Base-by-base conservation (phyloP, 345 rosid species). In the Adansonia digitata region DNA sequence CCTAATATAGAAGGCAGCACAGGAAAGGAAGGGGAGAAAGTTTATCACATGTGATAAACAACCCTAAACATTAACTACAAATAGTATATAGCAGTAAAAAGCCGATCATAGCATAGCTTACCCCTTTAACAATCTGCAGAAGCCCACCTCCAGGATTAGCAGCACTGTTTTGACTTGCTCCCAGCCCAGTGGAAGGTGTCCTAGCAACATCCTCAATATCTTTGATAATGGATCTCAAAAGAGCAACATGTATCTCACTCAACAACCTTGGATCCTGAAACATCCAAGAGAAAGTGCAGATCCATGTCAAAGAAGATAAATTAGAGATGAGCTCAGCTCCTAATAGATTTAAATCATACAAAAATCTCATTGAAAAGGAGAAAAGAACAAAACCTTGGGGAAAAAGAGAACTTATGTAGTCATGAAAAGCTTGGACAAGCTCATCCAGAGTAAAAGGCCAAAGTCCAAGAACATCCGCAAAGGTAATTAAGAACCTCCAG, bases 381-480 rank as follows among this genome's bases (percentile, higher is more conserved):
- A 39, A 40, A 65, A 20, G 27, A 35, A 48, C 12, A 29, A 5
- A 27, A 26, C 3, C 1, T 9, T 34, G 62, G 59, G 34, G 13
- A 70, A 61, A 77, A 61, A 52, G 42, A 64, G 60, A 72, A 80
- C 91, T 81, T 86, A 91, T 97, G 77, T 86, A 84, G 78, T 94
- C 98, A 87, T 94, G 97, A 71, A 91, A 85, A 71, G 98, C 91
- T 78, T 94, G 98, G 73, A 88, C 82, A 83, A 91, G 89, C 88
- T 94, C 97, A 82, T 94, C 97, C 51, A 94, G 74, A 26, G 96
- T 94, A 82, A 94, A 94, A 64, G 98, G 95, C 98, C 98, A 94
- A 73, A 94, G 82, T 74, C 89, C 93, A 77, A 94, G 91, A 80
- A 92, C 81, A 40, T 94, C 98, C 0, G 90, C 85, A 70, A 94